A percentile compares a stretch with the other conserved stretches of the same genome.
phyloP scores from a whole-genome alignment of 2,329 filamentous ascomycete species.

The Didymella pinodella region DNA sequence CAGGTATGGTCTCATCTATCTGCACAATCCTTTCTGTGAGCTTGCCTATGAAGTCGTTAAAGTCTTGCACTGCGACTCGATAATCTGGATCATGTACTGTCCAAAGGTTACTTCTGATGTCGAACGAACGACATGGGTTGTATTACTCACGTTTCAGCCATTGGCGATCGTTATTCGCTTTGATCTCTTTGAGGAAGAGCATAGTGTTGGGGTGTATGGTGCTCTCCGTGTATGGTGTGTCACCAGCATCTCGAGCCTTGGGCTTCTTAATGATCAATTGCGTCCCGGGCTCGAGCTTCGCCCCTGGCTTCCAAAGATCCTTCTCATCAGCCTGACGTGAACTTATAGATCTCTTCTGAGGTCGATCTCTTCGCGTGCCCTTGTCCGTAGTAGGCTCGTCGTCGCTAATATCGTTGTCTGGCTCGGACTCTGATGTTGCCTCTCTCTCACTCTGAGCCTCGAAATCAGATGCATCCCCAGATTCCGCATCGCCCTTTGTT shows the following conservation, averaged over 20 bases:
- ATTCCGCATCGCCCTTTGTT: conserved; percentile 25
- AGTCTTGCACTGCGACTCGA: conserved; percentile 79
- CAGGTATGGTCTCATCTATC: conserved; percentile 82
- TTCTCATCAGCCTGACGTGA: conserved; percentile 48
- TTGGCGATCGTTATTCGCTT: conserved; percentile 67
- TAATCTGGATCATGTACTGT: conserved; percentile 82
- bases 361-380: conserved; percentile 28
- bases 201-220: conserved; percentile 70
- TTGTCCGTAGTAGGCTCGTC: conserved; percentile 42
- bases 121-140: too few species aligned
- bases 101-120: conserved; percentile 19
- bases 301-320: conserved; percentile 65
- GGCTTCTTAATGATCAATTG: conserved; percentile 69
- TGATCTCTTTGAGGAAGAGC: conserved; percentile 66
- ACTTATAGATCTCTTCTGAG: conserved; percentile 28
- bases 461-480: conserved; percentile 50
- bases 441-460: conserved; percentile 51
- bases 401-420: conserved; percentile 42
- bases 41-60: conserved; percentile 77
- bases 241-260: conserved; percentile 66
- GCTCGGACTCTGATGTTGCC: conserved; percentile 41
- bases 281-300: conserved; percentile 65
- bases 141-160: conserved; percentile 68
- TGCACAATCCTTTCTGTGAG: conserved; percentile 75
- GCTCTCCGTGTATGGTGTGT: conserved; percentile 64